Evolutionary conservation across 2,329 filamentous ascomycete species (phyloP), one percentile per base, ranked within the genome.

Genomic region (Pyrenophora teres): DNA sequence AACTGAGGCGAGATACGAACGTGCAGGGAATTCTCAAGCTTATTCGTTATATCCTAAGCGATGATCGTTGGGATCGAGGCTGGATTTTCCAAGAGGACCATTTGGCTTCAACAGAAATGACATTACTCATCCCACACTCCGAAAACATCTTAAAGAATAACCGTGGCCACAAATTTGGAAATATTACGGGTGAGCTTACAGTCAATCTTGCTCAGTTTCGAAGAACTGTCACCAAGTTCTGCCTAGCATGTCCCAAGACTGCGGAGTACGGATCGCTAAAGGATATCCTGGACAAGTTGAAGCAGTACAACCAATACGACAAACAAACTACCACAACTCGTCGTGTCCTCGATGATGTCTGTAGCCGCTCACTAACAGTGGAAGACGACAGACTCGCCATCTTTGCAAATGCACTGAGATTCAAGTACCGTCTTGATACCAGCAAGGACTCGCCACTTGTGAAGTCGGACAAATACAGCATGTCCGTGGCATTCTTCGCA

Each of bases 1-100:
- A 51, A 8, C n/a, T 54, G 27, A 31, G 9, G 32, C 13, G 25
- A 1, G 30, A 21, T 23, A 42, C 36, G 8, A 7, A 50, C 2
- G 18, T 51, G 6, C 18, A 30, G 9, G 36, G 49, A 23, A 23
- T 59, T 6, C 56, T 58, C 3, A 47, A n/a, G 32, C 39, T 64
- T 1, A 53, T 64, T n/a, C 50, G 46, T 1, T 44, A 42, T 3
- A 49, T 62, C 6, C 45, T 64, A 2, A 56, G 47, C 25, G 62
- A 65, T 15, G 25, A 42, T 13, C 57, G 62, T 13, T 65, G 60
- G 60, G 44, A 45, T 15, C 59, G 60, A 5, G 60, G 55, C 12
- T 65, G 60, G 62, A 64, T 65, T 15, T 65, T 65, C 27, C 62
- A 65, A 30, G 60, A 65, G 50, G 62, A 64, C 8, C 57, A 62